Percentiles rank a stretch among this genome's conserved stretches.
phyloP scores from a whole-genome alignment of 139 green algal genomes.

The Zygnema cylindricum region DNA sequence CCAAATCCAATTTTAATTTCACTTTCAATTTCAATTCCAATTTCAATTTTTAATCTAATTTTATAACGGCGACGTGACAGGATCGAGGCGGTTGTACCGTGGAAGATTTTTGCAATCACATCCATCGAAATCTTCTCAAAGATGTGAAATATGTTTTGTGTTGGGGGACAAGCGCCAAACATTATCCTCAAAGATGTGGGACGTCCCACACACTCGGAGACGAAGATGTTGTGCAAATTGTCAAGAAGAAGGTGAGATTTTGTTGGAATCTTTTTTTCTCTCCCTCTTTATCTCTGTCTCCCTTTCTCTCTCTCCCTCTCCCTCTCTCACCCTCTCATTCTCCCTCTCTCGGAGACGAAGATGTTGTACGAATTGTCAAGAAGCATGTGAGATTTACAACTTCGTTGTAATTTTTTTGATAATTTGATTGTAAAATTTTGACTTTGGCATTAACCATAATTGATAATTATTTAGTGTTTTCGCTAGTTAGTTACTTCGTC shows the following conservation, averaged over 20 bases:
- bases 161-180: conserved; percentile 92
- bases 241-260: conserved; percentile 88
- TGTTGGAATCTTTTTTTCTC: conserved; percentile 6
- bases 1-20: too few species aligned
- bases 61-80: too few species aligned
- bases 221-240: conserved; percentile 82
- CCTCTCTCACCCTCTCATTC: too few species aligned
- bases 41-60: too few species aligned
- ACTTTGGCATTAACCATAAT: neutral
- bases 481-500: neutral
- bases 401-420: neutral
- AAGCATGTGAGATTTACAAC: neutral
- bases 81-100: conserved; percentile 90
- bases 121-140: conserved; percentile 79
- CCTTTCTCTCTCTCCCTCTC: too few species aligned
- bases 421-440: neutral
- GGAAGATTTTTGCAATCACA: conserved; percentile 71
- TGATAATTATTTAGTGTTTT: neutral
- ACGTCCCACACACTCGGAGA: conserved; percentile 70
- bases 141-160: conserved; percentile 95
- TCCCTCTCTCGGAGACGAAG: too few species aligned
- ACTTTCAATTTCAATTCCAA: too few species aligned
- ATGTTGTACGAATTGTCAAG: neutral
- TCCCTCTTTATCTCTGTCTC: too few species aligned
- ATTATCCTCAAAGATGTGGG: conserved; percentile 90